A percentile compares a stretch with the other conserved stretches of the same genome.
These are phyloP conservation scores for Pleurotus ostreatus DNA, from an alignment of 768 basidiomycete genomes.

Conservation along the genomic window DNA sequence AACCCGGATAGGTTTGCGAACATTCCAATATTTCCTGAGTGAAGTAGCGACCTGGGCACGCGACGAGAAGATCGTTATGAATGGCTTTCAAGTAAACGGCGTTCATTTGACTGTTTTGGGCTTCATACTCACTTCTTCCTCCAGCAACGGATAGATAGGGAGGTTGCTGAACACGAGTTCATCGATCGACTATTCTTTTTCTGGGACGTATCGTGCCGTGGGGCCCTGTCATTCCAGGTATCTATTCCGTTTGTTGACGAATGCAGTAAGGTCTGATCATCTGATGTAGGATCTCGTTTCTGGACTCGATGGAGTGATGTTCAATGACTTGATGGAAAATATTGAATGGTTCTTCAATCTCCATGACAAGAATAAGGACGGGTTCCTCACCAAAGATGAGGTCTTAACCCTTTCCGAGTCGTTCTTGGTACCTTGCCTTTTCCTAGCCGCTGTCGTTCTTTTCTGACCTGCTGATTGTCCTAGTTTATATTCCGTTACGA, in stretches of 20 bases:
- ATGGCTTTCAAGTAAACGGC: slow-evolving; percentile 76
- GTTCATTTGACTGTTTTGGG: neutral
- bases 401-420: slow-evolving; percentile 94
- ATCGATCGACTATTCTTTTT: slow-evolving; percentile 92
- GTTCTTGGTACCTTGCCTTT: slow-evolving; percentile 58
- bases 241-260: slow-evolving; percentile 11
- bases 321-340: slow-evolving; percentile 96
- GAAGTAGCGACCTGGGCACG: slow-evolving; percentile 95
- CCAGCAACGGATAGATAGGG: slow-evolving; percentile 83
- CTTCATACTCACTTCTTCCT: slow-evolving; percentile 7
- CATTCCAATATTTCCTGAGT: slow-evolving; percentile 86
- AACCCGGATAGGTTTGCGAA: slow-evolving; percentile 80
- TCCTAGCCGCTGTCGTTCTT: slow-evolving; percentile 3
- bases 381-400: slow-evolving; percentile 93
- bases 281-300: slow-evolving; percentile 72
- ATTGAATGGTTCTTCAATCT: slow-evolving; percentile 99
- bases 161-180: slow-evolving; percentile 93
- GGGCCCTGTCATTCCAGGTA: slow-evolving; percentile 90
- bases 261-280: neutral
- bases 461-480: slow-evolving; percentile 5
- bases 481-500: slow-evolving; percentile 99
- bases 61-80: slow-evolving; percentile 87
- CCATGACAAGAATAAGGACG: slow-evolving; percentile 95
- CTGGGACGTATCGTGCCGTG: slow-evolving; percentile 83
- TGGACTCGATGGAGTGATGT: slow-evolving; percentile 89